Base-by-base conservation (phyloP, 2,329 filamentous ascomycete species). In the Xylaria sp. region DNA sequence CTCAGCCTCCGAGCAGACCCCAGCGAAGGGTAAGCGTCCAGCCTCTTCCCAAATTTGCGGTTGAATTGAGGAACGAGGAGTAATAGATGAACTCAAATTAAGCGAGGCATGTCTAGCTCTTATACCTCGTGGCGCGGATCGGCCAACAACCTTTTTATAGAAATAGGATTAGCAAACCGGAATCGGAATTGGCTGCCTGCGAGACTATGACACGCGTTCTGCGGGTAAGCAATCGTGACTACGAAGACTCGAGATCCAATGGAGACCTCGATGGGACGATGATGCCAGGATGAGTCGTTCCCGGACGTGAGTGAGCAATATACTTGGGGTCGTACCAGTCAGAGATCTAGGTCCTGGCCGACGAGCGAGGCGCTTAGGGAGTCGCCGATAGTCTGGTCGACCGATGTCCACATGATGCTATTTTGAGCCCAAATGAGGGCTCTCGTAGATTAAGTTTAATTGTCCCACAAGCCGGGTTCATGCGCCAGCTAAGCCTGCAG, bases 31-130 rank as follows among this genome's bases (percentile, higher is more conserved):
- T 5, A 11, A 53, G 55, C 63, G 58, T 67, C 65, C 62, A 63
- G 65, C 63, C 66, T 63, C 55, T 37, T 55, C 56, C 54, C 64
- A 68, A 75, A 74, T 74, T 74, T 73, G 63, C 74, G 74, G 72
- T 62, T 75, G 73, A 76, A 76, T 67, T 61, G 46, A 39, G 44
- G 50, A 55, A 53, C 62, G 52, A 71, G 68, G 62, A 42, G 59
- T 68, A 64, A 71, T 75, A 76, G 71, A 77, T 76, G 72, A 75
- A 70, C 56, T 64, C 63, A 76, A 71, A 76, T 76, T 76, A 71
- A 71, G 52, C 58, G 60, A 57, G 52, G 68, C 59, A 64, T 62
- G 57, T 63, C 60, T 62, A 67, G 61, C 56, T 68, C 63, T 66
- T 66, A 54, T 46, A 46, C 24, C 50, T 50, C 24, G 40, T 48